Evolutionary conservation across 2,329 filamentous ascomycete genomes (phyloP).

Genomic region (Aspergillus ruber): DNA sequence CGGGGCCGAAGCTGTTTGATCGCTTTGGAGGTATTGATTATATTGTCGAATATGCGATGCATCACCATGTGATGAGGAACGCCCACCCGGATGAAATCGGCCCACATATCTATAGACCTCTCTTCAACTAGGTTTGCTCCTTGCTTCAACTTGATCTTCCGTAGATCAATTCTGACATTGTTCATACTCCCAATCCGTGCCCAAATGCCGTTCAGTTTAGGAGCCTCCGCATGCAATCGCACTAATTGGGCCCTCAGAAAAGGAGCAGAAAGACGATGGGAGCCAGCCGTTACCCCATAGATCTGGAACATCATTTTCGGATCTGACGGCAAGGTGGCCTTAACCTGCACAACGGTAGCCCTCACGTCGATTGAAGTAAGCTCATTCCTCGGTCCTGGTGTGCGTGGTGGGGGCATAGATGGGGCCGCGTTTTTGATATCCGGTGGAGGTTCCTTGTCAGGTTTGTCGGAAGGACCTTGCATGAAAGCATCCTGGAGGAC

Average conservation of each 20-base stretch:
- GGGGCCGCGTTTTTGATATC: constrained; percentile 10
- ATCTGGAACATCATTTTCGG: constrained; percentile 89
- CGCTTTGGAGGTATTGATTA: constrained; percentile 81
- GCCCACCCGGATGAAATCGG: constrained; percentile 79
- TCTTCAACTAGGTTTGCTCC: constrained; percentile 60
- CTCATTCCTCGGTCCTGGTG: constrained; percentile 45
- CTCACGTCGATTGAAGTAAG: constrained; percentile 77
- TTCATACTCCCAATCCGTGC: constrained; percentile 80
- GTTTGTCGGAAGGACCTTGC: constrained; percentile 16
- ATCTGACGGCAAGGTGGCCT: constrained; percentile 80
- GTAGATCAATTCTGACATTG: constrained; percentile 69
- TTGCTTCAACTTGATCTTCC: constrained; percentile 66
- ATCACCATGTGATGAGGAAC: constrained; percentile 89
- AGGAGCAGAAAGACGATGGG: constrained; percentile 80
- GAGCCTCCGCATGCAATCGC: constrained; percentile 81
- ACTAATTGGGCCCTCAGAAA: constrained; percentile 71
- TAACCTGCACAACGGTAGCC: constrained; percentile 74
- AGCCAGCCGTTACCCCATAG: constrained; percentile 72
- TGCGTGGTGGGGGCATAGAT: constrained; percentile 21
- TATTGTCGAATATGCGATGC: constrained; percentile 87
- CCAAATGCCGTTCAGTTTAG: constrained; percentile 77
- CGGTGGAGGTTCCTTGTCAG: constrained; percentile 6
- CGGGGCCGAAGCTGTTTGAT: constrained; percentile 87
- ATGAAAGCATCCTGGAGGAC: constrained; percentile 66
- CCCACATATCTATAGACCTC: constrained; percentile 73